These are phyloP conservation scores for Pseudomicrostroma phylloplanum DNA, from an alignment of 1,284 basidiomycete genomes.

Conservation along the genomic window DNA sequence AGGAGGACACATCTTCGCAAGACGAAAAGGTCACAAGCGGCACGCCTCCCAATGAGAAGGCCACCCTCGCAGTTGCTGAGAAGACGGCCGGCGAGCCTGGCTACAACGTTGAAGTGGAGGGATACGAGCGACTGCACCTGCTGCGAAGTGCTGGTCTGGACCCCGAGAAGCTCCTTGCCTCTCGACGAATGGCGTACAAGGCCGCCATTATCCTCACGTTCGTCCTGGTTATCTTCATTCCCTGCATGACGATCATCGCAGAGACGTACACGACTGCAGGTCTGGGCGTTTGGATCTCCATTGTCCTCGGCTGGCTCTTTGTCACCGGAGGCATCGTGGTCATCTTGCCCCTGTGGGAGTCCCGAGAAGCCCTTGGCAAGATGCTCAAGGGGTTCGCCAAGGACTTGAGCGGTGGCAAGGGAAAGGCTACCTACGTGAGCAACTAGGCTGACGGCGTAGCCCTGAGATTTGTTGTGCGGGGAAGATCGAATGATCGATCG, in stretches of 20 bases:
- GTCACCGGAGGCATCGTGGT: conserved; percentile 64
- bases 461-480: no score
- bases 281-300: conserved; percentile 40
- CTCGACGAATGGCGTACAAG: conserved; percentile 21
- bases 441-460: no score
- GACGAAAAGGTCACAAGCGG: neutral
- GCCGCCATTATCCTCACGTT: conserved; percentile 28
- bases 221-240: conserved; percentile 36
- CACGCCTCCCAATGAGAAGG: conserved; percentile 9
- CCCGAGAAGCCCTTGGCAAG: conserved; percentile 60
- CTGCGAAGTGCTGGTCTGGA: conserved; percentile 29
- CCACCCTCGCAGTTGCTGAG: neutral
- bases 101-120: neutral
- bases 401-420: conserved; percentile 24
- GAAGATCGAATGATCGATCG: no score
- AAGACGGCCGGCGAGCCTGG: conserved; percentile 7
- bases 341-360: conserved; percentile 78
- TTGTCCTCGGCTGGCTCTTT: conserved; percentile 75
- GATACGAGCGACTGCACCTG: conserved; percentile 11
- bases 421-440: neutral
- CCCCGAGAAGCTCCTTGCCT: conserved; percentile 24
- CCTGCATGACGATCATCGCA: conserved; percentile 31
- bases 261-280: conserved; percentile 35
- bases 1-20: conserved; percentile 6
- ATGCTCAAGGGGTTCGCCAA: conserved; percentile 61